Evolutionary conservation across 1,284 basidiomycete genomes (phyloP), one percentile per base, ranked within the genome.

Genomic region (Ustilago esculenta): DNA sequence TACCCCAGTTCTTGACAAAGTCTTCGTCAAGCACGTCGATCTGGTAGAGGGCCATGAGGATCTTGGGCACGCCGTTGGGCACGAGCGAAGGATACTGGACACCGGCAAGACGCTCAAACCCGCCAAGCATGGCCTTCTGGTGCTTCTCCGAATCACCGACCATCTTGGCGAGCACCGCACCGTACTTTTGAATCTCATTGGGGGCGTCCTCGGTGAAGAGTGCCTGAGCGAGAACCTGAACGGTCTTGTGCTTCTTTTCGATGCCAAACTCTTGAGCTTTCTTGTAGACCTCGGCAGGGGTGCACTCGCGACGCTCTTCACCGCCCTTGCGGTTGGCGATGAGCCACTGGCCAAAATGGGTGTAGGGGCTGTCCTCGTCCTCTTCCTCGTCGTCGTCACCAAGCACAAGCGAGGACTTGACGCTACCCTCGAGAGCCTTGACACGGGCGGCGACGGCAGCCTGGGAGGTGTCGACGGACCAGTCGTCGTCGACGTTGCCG

Each of bases 41-140:
- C 84, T 98, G 94, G 84, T 98, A 99, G 73, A 96, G 87, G 11
- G 84, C 88, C 95, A 98, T 98, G 67, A 99, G 87, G 67, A 96
- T 89, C 84, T 98, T 98, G 40, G 93, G 92, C 8, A 94, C 87
- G 35, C 79, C 80, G 63, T 71, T 80, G 57, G 79, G 80, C 5
- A 81, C 59, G 39, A 81, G 75, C 45, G 66, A 52, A 21, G 80
- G 79, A 35, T 68, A 71, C 58, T 72, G 57, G 12, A 81, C 39
- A 37, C 79, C 80, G 1, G 75, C 77, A 5, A 81, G 73, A 27
- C 79, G 72, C 72, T 81, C 80, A 29, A 81, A 67, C 20, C 79
- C 80, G 23, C 80, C 95, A 7, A 98, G 86, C 35, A 98, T 85
- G 2, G 93, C 86, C 84, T 98, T 98, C 83, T 97, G 93, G 81